phyloP scores from a whole-genome alignment of 768 basidiomycete species.

The Russula griseocarnosa region DNA sequence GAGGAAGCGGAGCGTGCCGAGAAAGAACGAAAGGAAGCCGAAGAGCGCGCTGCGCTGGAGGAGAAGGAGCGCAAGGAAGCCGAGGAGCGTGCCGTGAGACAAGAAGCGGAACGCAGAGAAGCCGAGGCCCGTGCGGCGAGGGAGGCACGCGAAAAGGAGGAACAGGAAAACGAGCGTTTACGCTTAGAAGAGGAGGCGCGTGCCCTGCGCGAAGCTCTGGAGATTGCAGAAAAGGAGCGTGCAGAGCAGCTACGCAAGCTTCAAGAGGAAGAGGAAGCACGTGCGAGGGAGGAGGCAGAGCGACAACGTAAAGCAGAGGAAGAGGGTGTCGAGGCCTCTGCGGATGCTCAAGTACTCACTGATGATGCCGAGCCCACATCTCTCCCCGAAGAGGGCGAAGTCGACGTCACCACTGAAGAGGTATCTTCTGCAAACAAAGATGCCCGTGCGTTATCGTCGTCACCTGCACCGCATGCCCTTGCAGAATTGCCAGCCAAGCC shows the following conservation, averaged over 20 bases:
- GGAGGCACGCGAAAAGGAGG: conserved; percentile 32
- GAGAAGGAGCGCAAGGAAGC: conserved; percentile 36
- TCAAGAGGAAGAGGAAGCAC: conserved; percentile 30
- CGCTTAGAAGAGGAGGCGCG: conserved; percentile 20
- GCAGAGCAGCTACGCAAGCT: conserved; percentile 37
- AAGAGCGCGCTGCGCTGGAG: conserved; percentile 28
- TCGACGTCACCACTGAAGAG: conserved; percentile 31
- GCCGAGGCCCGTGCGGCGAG: conserved; percentile 37
- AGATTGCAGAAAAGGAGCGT: conserved; percentile 43
- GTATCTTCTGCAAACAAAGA: conserved; percentile 1
- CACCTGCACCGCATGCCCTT: conserved; percentile 34
- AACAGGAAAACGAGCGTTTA: conserved; percentile 24
- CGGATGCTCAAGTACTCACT: conserved; percentile 37
- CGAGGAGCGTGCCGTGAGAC: conserved; percentile 36
- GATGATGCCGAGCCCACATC: conserved; percentile 35
- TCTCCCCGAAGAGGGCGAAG: conserved; percentile 46
- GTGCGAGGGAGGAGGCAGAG: conserved; percentile 33
- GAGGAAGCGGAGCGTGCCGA: conserved; percentile 43
- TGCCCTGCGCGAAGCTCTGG: conserved; percentile 37
- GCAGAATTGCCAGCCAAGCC: conserved; percentile 46
- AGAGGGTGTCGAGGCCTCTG: conserved; percentile 40
- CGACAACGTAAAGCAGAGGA: conserved; percentile 36
- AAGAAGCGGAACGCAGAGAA: conserved; percentile 42
- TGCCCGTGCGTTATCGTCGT: conserved; percentile 28
- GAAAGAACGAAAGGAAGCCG: conserved; percentile 33